Base-by-base conservation (phyloP, 23 red algal genomes). In the Gracilariopsis chorda region DNA sequence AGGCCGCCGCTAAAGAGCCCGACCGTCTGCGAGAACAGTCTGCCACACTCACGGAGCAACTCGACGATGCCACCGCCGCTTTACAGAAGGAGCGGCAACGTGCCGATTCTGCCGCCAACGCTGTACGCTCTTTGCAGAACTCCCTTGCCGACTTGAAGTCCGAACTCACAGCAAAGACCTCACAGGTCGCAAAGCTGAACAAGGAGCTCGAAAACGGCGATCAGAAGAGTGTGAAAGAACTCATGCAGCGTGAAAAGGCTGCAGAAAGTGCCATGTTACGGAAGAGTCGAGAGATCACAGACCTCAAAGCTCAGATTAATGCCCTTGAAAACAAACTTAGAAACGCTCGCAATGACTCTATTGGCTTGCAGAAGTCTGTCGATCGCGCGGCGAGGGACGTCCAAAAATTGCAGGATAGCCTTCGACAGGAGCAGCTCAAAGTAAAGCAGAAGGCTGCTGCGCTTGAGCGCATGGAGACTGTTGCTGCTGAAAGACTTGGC, bases 251-350 rank as follows among this genome's bases (percentile, higher is more conserved):
- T 47, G 84, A 88, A 29, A 88, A 88, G 67, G 84, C 84, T 34
- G 84, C 84, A 13, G 84, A 88, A 23, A 88, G 84, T 32, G 84
- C 84, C 47, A 76, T 88, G 84, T 77, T 88, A 51, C 52, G 84
- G 21, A 88, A 88, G 32, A 51, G 47, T 37, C 52, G 84, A 11
- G 84, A 88, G 69, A 88, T 88, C 25, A 45, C 46, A 40, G 84
- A 88, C 37, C 33, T 88, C 12, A 74, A 88, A 23, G 52, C 63
- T 53, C 63, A 74, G 20, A 28, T 88, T 33, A 35, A 35, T 2
- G 20, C 30, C 33, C 49, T 74, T 49, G 67, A 88, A 16, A 72
- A 20, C 29, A 74, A 64, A 24, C 47, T 88, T 17, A 51, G 35
- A 29, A 67, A 88, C 7, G 84, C 63, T 33, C 37, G 33, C 20